Evolutionary conservation across 148 eudicot genomes (phyloP).

Genomic region (Dysphania ambrosioides): DNA sequence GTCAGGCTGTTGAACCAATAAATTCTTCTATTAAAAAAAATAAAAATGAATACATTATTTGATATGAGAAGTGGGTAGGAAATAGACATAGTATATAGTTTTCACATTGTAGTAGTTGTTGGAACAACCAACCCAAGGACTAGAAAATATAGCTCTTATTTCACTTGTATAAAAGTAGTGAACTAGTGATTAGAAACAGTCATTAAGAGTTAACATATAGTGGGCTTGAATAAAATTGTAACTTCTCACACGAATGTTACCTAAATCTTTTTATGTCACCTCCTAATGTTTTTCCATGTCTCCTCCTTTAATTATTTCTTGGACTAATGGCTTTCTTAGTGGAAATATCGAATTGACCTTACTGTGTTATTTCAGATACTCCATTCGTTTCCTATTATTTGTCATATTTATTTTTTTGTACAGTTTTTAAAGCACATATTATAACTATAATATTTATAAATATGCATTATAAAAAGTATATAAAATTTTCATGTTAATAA

Average conservation of each 20-base stretch:
- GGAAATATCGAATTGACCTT: no score
- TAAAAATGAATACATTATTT: no score
- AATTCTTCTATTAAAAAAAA: no score
- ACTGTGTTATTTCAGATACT: no score
- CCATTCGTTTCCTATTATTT: no score
- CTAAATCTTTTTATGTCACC: not conserved
- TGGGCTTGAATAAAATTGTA: slow-evolving; percentile 15
- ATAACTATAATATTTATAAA: no score
- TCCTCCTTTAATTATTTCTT: not conserved
- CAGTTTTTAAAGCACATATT: no score
- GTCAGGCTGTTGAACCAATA: no score
- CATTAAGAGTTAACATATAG: slow-evolving; percentile 2
- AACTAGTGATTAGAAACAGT: not conserved
- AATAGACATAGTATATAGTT: not conserved
- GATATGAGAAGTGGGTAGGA: slow-evolving; percentile 14
- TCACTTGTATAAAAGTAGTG: not conserved
- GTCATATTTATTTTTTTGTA: no score
- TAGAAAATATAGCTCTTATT: not conserved
- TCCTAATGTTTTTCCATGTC: not conserved
- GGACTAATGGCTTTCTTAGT: no score
- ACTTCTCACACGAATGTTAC: not conserved
- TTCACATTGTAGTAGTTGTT: slow-evolving; percentile 15
- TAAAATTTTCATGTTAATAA: no score
- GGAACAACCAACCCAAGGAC: not conserved
- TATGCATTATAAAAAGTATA: no score